These are phyloP conservation scores for Conringia planisiliqua DNA, from an alignment of 345 rosid genomes.

Conservation along the genomic window DNA sequence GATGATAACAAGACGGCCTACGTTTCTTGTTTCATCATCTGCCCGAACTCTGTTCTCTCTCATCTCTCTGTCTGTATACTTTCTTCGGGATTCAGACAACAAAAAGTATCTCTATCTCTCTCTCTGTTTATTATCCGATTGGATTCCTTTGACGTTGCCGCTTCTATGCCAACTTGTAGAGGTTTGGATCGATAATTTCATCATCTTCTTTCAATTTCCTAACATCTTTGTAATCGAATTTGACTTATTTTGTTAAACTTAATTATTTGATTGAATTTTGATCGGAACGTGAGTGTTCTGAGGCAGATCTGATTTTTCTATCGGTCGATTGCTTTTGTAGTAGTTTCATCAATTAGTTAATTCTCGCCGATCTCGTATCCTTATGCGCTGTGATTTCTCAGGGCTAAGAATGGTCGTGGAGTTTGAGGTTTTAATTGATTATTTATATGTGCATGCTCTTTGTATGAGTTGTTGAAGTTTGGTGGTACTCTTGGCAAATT, in stretches of 20 bases:
- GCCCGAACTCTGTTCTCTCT: neutral
- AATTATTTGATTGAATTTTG: neutral
- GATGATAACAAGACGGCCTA: neutral
- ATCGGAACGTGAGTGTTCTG: neutral
- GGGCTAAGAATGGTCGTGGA: neutral
- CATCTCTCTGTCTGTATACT: neutral
- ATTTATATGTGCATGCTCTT: neutral
- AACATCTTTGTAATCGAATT: neutral
- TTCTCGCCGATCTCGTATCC: neutral
- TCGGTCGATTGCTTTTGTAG: neutral
- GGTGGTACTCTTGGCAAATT: neutral
- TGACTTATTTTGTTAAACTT: neutral
- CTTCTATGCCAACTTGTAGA: constrained; percentile 16
- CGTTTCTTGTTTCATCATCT: constrained; percentile 2
- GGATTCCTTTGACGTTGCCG: neutral
- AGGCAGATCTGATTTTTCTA: neutral
- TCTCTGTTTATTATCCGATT: constrained; percentile 4
- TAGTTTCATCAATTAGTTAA: neutral
- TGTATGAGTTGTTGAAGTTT: neutral
- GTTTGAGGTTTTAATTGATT: neutral
- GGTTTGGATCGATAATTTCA: constrained; percentile 34
- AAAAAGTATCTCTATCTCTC: neutral
- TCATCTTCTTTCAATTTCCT: neutral
- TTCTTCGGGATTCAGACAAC: constrained; percentile 34
- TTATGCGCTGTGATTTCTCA: neutral